Evolutionary conservation across 1,139 yeast genomes (phyloP).

Genomic region (Kazachstania sp.): DNA sequence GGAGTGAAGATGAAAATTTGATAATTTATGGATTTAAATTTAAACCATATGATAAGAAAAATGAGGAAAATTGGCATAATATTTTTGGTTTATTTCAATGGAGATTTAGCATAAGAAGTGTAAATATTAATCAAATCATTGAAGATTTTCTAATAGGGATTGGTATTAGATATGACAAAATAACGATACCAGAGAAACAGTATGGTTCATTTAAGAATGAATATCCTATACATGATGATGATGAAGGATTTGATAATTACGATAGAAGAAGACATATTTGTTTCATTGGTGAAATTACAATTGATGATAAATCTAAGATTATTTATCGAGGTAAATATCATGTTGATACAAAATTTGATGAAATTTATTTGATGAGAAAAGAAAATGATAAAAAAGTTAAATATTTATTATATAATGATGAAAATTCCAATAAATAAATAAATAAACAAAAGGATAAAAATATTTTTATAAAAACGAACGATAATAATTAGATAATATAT

Average conservation of each 20-base stretch:
- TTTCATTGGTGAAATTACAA: conserved; percentile 26
- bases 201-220: conserved; percentile 28
- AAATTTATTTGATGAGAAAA: conserved; percentile 22
- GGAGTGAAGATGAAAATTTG: conserved; percentile 30
- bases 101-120: conserved; percentile 22
- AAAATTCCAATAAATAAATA: neutral
- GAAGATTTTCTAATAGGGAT: conserved; percentile 13
- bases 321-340: conserved; percentile 28
- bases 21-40: conserved; percentile 24
- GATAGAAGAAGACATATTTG: conserved; percentile 25
- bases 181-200: conserved; percentile 21
- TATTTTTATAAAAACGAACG: neutral
- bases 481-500: neutral
- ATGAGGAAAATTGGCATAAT: conserved; percentile 18
- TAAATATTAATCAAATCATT: conserved; percentile 14
- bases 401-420: conserved; percentile 21
- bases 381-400: conserved; percentile 23
- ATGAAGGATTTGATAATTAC: conserved; percentile 4
- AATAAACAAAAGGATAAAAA: neutral
- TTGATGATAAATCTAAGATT: conserved; percentile 18
- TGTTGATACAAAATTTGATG: conserved; percentile 24
- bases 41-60: conserved; percentile 16
- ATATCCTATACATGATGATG: conserved; percentile 16
- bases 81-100: conserved; percentile 22
- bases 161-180: conserved; percentile 20